phyloP scores from a whole-genome alignment of 495 filamentous ascomycete genomes.

The Aspergillus bridgeri region DNA sequence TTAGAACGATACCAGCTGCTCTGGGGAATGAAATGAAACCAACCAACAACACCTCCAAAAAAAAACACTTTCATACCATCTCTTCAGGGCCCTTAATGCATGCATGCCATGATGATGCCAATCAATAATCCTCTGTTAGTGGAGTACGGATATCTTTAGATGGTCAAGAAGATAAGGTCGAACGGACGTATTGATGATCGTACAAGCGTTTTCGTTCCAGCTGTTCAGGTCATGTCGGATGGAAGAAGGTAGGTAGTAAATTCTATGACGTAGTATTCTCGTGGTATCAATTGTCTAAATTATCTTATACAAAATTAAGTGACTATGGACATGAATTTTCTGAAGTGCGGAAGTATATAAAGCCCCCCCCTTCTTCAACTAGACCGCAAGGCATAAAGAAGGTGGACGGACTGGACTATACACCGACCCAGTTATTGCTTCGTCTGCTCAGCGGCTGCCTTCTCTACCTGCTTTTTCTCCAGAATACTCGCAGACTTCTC shows the following conservation, averaged over 20 bases:
- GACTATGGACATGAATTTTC: neutral
- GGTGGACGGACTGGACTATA: too few relatives aligned
- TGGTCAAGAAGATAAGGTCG: too few relatives aligned
- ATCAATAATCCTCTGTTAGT: too few relatives aligned
- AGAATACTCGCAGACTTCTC: neutral
- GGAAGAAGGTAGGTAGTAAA: too few relatives aligned
- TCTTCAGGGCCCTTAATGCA: too few relatives aligned
- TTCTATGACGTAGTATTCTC: neutral
- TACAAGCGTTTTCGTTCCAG: too few relatives aligned
- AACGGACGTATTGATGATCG: too few relatives aligned
- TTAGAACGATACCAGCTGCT: slow-evolving; percentile 42
- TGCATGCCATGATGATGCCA: too few relatives aligned
- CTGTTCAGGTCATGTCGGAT: too few relatives aligned
- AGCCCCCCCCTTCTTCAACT: neutral
- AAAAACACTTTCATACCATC: neutral
- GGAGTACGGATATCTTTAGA: too few relatives aligned
- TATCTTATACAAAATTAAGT: neutral
- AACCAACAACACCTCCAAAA: neutral
- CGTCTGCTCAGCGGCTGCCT: neutral
- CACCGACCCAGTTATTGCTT: neutral
- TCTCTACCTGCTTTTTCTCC: slow-evolving; percentile 1
- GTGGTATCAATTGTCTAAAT: neutral
- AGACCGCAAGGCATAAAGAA: too few relatives aligned
- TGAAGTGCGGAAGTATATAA: neutral
- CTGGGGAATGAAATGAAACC: slow-evolving; percentile 16